Evolutionary conservation across 495 filamentous ascomycete species (phyloP).

Genomic region (Ramalina peruviana): DNA sequence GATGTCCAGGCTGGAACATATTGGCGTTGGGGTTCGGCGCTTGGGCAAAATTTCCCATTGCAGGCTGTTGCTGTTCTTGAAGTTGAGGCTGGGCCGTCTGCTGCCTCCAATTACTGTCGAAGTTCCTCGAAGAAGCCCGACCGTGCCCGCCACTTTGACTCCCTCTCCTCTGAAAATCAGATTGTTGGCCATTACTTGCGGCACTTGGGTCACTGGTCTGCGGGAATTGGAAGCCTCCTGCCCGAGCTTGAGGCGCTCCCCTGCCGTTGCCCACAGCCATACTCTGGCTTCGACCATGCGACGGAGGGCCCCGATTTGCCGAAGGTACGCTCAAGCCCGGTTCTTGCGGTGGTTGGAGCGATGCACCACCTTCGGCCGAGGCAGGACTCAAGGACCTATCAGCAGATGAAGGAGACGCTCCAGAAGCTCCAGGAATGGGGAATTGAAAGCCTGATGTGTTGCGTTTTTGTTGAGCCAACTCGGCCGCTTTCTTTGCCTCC

Average conservation of each 20-base stretch:
- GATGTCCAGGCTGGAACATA: slow-evolving; percentile 85
- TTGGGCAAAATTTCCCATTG: slow-evolving; percentile 54
- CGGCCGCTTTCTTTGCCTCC: slow-evolving; percentile 95
- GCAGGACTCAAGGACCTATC: slow-evolving; percentile 34
- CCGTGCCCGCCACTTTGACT: slow-evolving; percentile 56
- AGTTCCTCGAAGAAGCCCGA: slow-evolving; percentile 75
- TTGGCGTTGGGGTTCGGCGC: slow-evolving; percentile 37
- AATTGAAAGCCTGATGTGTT: slow-evolving; percentile 92
- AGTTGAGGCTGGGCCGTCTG: slow-evolving; percentile 46
- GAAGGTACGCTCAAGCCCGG: slow-evolving; percentile 20
- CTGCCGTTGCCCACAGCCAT: slow-evolving; percentile 51
- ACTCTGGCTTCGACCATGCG: slow-evolving; percentile 53
- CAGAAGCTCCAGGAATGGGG: slow-evolving; percentile 57
- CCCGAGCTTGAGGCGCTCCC: slow-evolving; percentile 37
- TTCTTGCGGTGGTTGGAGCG: slow-evolving; percentile 1
- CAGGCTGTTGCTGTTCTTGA: slow-evolving; percentile 35
- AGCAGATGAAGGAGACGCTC: slow-evolving; percentile 28
- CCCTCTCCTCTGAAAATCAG: slow-evolving; percentile 59
- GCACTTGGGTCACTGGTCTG: slow-evolving; percentile 37
- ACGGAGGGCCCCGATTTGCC: slow-evolving; percentile 34
- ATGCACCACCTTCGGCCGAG: slow-evolving; percentile 21
- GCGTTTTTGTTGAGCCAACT: slow-evolving; percentile 90
- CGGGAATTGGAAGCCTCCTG: slow-evolving; percentile 59
- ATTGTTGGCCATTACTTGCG: slow-evolving; percentile 31
- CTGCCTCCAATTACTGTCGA: slow-evolving; percentile 95